Base-by-base conservation (phyloP, 78 protist genomes). In the Pirum gemmata region DNA sequence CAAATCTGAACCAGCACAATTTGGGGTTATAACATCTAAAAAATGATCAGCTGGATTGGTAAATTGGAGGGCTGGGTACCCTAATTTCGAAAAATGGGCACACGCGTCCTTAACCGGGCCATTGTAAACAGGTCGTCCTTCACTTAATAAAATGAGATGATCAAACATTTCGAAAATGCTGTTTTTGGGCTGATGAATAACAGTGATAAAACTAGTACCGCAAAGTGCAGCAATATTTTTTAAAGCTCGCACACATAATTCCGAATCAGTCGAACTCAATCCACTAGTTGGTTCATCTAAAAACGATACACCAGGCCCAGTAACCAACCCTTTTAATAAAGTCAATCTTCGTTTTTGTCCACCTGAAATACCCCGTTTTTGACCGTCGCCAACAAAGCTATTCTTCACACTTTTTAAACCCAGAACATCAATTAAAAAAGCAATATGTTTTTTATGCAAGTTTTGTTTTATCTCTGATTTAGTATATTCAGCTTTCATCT, bases 361-460 rank as follows among this genome's bases (percentile, higher is more conserved):
- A 41, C 97, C 97, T 13, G 96, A 94, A n/a, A 96, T 91, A 37
- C 97, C 97, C 34, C 96, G 78, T 77, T 87, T 83, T 38, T 86
- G 84, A 33, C 72, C 94, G 79, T 93, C 94, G 37, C 98, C 98
- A 41, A 96, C 90, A 40, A 36, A 40, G 27, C 87, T 37, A 40
- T 93, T 79, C 0, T 90, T 92, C 0, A 90, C 78, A 41, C 92
- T 89, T 0, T 51, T 33, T 25, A 96, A 78, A 2, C 94, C 95
- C 37, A 96, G 90, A 34, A 82, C 67, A 61, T 82, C 61, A 82
- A 82, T 26, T 0, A 82, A 31, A 35, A 40, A 82, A 35, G 21
- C 67, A 18, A 82, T 21, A 25, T 25, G 34, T 38, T 77, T 36
- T 21, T 77, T 25, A n/a, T 26, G 41, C 26, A 82, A 26, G 5